Conservation (phyloP, 805 yeast genomes). For the Blastobotrys muscicola region DNA sequence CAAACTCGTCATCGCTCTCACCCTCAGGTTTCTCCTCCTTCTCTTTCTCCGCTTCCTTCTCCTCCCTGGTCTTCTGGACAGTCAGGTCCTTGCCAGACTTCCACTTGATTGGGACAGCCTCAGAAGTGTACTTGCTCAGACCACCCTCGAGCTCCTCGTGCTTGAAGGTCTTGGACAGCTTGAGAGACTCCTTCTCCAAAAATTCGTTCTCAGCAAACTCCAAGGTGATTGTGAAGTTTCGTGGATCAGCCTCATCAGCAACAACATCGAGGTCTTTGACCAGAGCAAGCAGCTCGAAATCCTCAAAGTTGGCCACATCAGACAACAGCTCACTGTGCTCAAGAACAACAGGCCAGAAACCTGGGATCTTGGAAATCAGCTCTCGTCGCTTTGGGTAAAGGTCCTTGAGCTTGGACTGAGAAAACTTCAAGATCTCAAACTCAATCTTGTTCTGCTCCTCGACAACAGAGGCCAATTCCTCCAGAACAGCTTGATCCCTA, state of each 20-base stretch:
- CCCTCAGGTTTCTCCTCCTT: constrained; percentile 28
- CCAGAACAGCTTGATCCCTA: constrained; percentile 6
- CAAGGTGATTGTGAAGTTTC: constrained; percentile 53
- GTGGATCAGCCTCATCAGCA: constrained; percentile 35
- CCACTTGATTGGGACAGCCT: constrained; percentile 54
- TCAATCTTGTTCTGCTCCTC: constrained; percentile 20
- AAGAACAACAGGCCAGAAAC: constrained; percentile 81
- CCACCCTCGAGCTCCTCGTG: constrained; percentile 14
- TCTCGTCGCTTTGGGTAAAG: constrained; percentile 50
- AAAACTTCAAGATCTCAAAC: constrained; percentile 14
- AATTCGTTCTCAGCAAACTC: constrained; percentile 43
- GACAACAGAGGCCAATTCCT: constrained; percentile 18
- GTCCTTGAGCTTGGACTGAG: constrained; percentile 37
- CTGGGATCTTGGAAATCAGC: constrained; percentile 47
- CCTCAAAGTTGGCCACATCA: constrained; percentile 68
- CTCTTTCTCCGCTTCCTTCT: constrained; percentile 35
- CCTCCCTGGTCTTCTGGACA: constrained; percentile 27
- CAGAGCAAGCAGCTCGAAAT: constrained; percentile 62
- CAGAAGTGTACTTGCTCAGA: constrained; percentile 37
- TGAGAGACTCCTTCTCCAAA: constrained; percentile 40
- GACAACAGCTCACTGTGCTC: constrained; percentile 71
- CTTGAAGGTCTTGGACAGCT: constrained; percentile 49
- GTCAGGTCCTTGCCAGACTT: constrained; percentile 56
- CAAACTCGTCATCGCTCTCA: not conserved
- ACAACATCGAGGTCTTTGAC: constrained; percentile 54